Base-by-base conservation (phyloP, 140 eudicot species). In the Anethum foeniculum region DNA sequence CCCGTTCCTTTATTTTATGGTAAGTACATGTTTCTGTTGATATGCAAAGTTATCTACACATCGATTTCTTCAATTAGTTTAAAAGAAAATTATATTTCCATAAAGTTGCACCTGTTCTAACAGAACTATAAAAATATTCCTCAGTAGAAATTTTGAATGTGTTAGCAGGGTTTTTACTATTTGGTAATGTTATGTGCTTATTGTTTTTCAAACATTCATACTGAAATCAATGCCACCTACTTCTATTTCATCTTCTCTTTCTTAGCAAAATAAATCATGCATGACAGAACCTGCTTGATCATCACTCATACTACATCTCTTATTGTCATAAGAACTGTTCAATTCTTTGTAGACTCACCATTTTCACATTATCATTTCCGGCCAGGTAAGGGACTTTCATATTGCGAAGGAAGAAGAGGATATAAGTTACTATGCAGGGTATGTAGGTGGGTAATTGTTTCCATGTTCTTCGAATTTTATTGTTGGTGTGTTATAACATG, bases 371-470 rank as follows among this genome's bases (percentile, higher is more conserved):
- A 54, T 39, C 6, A 64, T 56, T 72, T 80, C 43, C 85, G 91
- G 98, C 48, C 86, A 93, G 98, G 49, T 91, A 75, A 91, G 85
- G 85, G 98, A 93, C 84, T 93, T 93, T 38, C 86, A 90, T 80
- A 86, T 93, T 46, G 92, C 97, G 3, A 79, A 93, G 41, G 80
- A 75, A 80, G 97, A 93, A 78, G 93, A 90, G 86, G 97, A 93
- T 81, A 92, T 91, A 78, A 87, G 98, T 85, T 91, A 84, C 80
- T 93, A 93, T 87, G 99, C 99, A 48, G 99, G 99, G 72, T 95
- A 82, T 84, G 85, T 95, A 7, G 99, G 99, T 94, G 81, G 68
- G 88, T 67, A 48, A 11, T 28, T 83, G 52, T 80, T 9, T 76
- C 14, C 77, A 58, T 74, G 39, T 81, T 41, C 39, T 75, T 48